phyloP scores from a whole-genome alignment of 257 asterid species.

The Nicotiana obtusifolia region DNA sequence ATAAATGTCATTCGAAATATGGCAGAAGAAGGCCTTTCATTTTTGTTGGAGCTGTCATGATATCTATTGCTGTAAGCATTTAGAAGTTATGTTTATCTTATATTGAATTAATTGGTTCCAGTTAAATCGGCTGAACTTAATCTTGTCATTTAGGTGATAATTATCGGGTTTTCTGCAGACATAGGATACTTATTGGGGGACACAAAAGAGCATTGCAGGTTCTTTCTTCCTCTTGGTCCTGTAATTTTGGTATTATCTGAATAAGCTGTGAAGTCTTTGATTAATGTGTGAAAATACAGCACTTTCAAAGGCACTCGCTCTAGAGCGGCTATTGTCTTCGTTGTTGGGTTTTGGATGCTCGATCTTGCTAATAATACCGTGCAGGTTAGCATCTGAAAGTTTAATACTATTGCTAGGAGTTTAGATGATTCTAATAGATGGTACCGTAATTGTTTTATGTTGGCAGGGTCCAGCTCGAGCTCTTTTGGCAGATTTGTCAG shows the following conservation, averaged over 20 bases:
- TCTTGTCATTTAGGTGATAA: conserved; percentile 62
- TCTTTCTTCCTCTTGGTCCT: conserved; percentile 19
- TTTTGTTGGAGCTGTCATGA: conserved; percentile 81
- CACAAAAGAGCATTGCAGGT: conserved; percentile 99
- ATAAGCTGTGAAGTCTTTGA: conserved; percentile 17
- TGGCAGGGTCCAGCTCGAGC: conserved; percentile 99
- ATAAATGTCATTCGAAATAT: conserved; percentile 81
- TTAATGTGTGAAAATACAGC: conserved; percentile 53
- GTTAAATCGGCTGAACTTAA: conserved; percentile 35
- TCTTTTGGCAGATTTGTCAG: conserved; percentile 97
- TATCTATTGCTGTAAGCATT: conserved; percentile 68
- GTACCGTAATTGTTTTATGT: conserved; percentile 12
- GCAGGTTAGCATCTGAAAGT: conserved; percentile 56
- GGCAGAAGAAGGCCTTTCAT: conserved; percentile 92
- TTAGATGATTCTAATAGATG: not conserved
- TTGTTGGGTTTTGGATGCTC: conserved; percentile 97
- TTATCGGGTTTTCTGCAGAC: conserved; percentile 98
- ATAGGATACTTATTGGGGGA: conserved; percentile 94
- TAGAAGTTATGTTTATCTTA: conserved; percentile 13
- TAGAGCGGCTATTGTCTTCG: conserved; percentile 84
- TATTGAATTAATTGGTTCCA: conserved; percentile 4
- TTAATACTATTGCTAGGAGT: not conserved
- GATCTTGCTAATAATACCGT: conserved; percentile 99
- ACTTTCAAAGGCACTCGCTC: conserved; percentile 96
- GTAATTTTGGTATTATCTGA: conserved; percentile 10